A percentile compares a stretch with the other conserved stretches of the same genome.
These are phyloP conservation scores for Venturia nashicola DNA, from an alignment of 2,329 filamentous ascomycete species.

Conservation along the genomic window DNA sequence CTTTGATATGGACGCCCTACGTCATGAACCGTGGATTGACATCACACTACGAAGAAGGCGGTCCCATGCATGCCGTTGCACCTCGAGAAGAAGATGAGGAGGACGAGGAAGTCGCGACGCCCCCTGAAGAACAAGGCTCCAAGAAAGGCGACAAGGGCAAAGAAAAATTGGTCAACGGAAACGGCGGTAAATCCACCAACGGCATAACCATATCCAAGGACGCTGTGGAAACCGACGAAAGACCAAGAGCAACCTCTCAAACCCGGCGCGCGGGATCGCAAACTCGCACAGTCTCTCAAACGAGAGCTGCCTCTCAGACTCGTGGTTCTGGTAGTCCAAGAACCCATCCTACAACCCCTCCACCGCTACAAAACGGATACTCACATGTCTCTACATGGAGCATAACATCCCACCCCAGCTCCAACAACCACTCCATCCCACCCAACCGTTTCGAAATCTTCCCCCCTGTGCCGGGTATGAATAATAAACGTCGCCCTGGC, in stretches of 20 bases:
- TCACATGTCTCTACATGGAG: not conserved
- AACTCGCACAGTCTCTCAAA: not conserved
- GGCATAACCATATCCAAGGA: constrained; percentile 3
- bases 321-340: not conserved
- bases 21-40: constrained; percentile 83
- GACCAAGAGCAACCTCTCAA: not conserved
- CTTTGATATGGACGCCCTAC: constrained; percentile 89
- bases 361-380: constrained; percentile 4
- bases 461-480: constrained; percentile 48
- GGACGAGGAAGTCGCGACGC: constrained; percentile 30
- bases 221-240: not conserved
- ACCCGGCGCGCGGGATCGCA: not conserved
- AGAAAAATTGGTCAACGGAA: not conserved
- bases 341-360: constrained; percentile 9
- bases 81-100: constrained; percentile 59
- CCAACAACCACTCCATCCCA: constrained; percentile 40
- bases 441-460: constrained; percentile 66
- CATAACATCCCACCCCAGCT: constrained; percentile 12
- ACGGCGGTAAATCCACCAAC: not conserved
- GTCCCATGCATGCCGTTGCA: constrained; percentile 73
- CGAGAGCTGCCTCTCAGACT: constrained; percentile 5
- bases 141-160: constrained; percentile 3
- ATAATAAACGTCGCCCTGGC: constrained; percentile 17
- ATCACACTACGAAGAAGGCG: constrained; percentile 71
- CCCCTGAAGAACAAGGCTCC: constrained; percentile 8